These are phyloP conservation scores for Aureococcus anophagefferens DNA, from an alignment of 108 stramenopile species.

Conservation along the genomic window DNA sequence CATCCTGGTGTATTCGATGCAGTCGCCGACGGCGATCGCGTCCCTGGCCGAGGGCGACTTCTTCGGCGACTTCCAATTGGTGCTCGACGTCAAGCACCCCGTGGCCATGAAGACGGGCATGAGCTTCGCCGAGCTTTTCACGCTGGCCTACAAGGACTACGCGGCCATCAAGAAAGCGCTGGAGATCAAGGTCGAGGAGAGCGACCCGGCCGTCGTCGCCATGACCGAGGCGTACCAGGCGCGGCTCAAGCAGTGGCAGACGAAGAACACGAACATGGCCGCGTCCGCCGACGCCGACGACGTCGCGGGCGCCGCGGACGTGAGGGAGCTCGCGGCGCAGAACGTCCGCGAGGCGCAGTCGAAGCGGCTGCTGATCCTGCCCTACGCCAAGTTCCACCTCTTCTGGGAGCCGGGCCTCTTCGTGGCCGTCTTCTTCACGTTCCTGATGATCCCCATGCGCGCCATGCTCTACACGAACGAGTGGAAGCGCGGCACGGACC, in stretches of 20 bases:
- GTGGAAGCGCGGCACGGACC: background rate
- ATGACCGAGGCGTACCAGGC: background rate
- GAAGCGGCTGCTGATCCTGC: constrained; percentile 21
- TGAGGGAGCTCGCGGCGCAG: background rate
- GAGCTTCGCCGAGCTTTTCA: constrained; percentile 34
- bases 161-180: constrained; percentile 20
- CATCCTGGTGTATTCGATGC: background rate
- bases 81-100: constrained; percentile 20
- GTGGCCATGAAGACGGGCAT: background rate
- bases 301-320: background rate
- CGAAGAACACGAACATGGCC: too few relatives aligned
- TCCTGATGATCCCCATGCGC: constrained; percentile 24
- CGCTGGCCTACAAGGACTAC: constrained; percentile 31
- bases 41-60: constrained; percentile 36
- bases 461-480: constrained; percentile 2
- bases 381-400: constrained; percentile 28
- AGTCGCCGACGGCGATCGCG: constrained; percentile 13
- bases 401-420: constrained; percentile 34
- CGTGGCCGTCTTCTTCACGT: constrained; percentile 24
- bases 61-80: constrained; percentile 46
- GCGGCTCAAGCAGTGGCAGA: background rate
- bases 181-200: background rate
- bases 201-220: background rate
- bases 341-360: background rate
- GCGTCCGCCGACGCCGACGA: too few relatives aligned